phyloP scores from a whole-genome alignment of 768 basidiomycete genomes.

The Gelatoporia subvermispora region DNA sequence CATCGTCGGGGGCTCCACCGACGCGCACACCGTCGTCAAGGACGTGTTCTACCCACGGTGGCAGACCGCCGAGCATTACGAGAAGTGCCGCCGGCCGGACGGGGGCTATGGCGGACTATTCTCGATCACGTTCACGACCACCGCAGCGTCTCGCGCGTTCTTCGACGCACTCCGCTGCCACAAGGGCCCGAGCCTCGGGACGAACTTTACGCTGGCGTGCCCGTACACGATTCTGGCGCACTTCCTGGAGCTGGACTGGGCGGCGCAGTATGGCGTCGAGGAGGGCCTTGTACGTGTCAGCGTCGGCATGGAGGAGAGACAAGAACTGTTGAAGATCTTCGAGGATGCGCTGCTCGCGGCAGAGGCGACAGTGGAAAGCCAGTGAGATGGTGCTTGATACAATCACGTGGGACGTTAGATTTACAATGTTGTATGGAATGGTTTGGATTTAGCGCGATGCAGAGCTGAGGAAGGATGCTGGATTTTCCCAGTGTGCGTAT shows the following conservation, averaged over 20 bases:
- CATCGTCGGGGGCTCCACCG: slow-evolving; percentile 20
- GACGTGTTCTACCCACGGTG: slow-evolving; percentile 91
- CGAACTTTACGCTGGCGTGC: slow-evolving; percentile 93
- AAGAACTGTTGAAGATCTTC: slow-evolving; percentile 53
- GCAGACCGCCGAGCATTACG: slow-evolving; percentile 66
- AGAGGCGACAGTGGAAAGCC: slow-evolving; percentile 32
- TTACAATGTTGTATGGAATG: no score
- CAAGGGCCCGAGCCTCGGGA: slow-evolving; percentile 91
- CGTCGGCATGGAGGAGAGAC: slow-evolving; percentile 81
- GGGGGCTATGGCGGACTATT: slow-evolving; percentile 83
- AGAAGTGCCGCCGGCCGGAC: slow-evolving; percentile 48
- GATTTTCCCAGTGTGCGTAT: no score
- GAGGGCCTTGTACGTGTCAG: slow-evolving; percentile 79
- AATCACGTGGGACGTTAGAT: no score
- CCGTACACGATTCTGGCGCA: slow-evolving; percentile 94
- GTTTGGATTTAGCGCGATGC: no score
- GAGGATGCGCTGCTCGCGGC: slow-evolving; percentile 67
- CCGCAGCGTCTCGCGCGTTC: slow-evolving; percentile 67
- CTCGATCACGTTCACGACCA: slow-evolving; percentile 75
- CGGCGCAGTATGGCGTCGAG: slow-evolving; percentile 81
- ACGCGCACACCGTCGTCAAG: slow-evolving; percentile 51
- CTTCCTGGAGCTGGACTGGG: slow-evolving; percentile 88
- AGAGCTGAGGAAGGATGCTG: no score
- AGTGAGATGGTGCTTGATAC: not conserved
- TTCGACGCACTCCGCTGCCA: slow-evolving; percentile 78